These are phyloP conservation scores for Kondoa malvinella DNA, from an alignment of 768 basidiomycete species.

Conservation along the genomic window DNA sequence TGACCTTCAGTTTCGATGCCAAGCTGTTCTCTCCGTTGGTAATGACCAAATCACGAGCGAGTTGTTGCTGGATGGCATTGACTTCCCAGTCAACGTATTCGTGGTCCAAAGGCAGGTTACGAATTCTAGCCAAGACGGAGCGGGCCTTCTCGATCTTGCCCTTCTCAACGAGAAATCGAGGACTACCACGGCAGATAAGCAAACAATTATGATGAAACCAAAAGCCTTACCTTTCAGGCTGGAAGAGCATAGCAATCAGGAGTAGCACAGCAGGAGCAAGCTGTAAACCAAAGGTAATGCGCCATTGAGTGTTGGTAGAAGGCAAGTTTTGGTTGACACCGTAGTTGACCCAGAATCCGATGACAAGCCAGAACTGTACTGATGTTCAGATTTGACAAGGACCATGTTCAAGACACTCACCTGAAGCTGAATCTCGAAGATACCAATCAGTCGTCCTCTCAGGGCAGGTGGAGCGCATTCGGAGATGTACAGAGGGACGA, in stretches of 20 bases:
- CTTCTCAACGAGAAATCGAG: constrained; percentile 26
- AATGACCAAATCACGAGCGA: constrained; percentile 11
- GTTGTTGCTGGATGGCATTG: constrained; percentile 8
- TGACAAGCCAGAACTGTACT: constrained; percentile 12
- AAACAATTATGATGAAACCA: too few relatives aligned
- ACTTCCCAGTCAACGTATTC: constrained; percentile 12
- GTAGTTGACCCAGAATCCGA: constrained; percentile 32
- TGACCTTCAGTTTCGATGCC: constrained; percentile 9
- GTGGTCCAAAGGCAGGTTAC: constrained; percentile 28
- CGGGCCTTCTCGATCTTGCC: constrained; percentile 26
- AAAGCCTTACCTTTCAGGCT: too few relatives aligned
- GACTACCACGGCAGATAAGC: too few relatives aligned
- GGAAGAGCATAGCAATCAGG: constrained; percentile 27
- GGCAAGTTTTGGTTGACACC: constrained; percentile 13
- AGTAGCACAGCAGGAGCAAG: constrained; percentile 24
- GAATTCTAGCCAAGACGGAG: constrained; percentile 23
- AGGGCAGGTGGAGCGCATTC: constrained; percentile 22
- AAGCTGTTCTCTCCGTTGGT: constrained; percentile 6
- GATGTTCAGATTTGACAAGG: background rate
- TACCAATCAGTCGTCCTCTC: constrained; percentile 29
- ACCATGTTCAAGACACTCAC: background rate
- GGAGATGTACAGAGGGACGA: constrained; percentile 35
- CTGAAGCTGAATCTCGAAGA: constrained; percentile 15
- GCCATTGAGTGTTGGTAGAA: constrained; percentile 9
- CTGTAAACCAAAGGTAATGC: constrained; percentile 16